Evolutionary conservation across 148 eudicot species (phyloP).

Genomic region (Simmondsia chinensis): DNA sequence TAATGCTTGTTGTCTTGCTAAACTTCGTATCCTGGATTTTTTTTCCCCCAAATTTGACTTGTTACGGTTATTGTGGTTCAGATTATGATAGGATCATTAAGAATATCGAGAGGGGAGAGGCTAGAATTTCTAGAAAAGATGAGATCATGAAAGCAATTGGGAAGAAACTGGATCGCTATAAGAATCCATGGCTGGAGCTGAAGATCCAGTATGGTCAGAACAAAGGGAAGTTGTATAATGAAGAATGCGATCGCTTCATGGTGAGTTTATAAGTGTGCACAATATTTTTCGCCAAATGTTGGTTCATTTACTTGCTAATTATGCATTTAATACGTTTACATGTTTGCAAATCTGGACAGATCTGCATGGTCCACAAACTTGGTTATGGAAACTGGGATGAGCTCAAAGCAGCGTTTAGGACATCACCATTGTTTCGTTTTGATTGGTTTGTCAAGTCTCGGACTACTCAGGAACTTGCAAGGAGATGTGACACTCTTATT

Average conservation of each 20-base stretch:
- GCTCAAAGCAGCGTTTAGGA: conserved; percentile 88
- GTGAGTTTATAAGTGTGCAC: too few relatives aligned
- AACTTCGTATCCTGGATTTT: neutral
- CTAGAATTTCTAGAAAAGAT: conserved; percentile 90
- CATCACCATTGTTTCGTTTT: conserved; percentile 81
- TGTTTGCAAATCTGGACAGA: conserved; percentile 41
- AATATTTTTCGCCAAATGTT: too few relatives aligned
- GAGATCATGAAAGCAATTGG: conserved; percentile 98
- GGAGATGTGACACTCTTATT: conserved; percentile 94
- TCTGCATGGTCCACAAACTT: conserved; percentile 95
- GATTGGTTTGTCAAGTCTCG: conserved; percentile 99
- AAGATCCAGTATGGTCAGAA: conserved; percentile 98
- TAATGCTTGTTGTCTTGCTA: neutral
- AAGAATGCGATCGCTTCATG: conserved; percentile 99
- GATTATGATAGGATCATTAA: conserved; percentile 95
- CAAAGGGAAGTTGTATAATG: conserved; percentile 97
- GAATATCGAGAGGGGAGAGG: conserved; percentile 97
- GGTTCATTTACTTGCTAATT: neutral
- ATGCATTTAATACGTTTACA: too few relatives aligned
- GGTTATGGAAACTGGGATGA: conserved; percentile 99
- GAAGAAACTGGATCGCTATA: conserved; percentile 90
- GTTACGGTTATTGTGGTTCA: too few relatives aligned
- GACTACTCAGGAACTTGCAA: conserved; percentile 92
- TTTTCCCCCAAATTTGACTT: too few relatives aligned
- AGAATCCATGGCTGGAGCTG: conserved; percentile 95